Conservation (phyloP, 768 basidiomycete species). For the Russula sp. region DNA sequence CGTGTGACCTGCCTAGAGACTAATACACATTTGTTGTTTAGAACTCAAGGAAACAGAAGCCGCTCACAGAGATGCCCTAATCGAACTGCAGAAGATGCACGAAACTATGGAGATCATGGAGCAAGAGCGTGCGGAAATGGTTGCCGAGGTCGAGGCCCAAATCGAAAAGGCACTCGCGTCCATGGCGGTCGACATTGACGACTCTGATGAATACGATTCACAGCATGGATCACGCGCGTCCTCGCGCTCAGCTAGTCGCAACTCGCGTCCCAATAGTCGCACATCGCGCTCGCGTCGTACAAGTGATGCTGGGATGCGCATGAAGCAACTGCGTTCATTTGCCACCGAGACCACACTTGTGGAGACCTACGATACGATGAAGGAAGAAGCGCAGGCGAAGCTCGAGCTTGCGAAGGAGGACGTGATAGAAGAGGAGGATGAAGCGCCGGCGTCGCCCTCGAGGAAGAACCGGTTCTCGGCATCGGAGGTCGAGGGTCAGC, state of each 20-base stretch:
- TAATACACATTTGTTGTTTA: constrained; percentile 28
- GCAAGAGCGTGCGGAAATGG: constrained; percentile 79
- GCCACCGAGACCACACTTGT: constrained; percentile 78
- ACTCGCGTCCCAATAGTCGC: constrained; percentile 41
- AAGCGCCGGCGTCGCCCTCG: constrained; percentile 29
- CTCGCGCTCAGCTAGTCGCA: constrained; percentile 16
- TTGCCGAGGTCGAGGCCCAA: constrained; percentile 89
- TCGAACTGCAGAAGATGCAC: constrained; percentile 81
- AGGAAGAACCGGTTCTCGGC: constrained; percentile 81
- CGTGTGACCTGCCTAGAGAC: not conserved
- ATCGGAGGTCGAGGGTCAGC: constrained; percentile 52
- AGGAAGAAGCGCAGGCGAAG: constrained; percentile 40
- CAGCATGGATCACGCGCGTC: constrained; percentile 36
- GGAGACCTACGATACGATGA: constrained; percentile 45
- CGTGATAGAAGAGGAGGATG: constrained; percentile 43
- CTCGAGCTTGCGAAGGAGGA: constrained; percentile 52
- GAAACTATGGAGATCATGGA: constrained; percentile 85
- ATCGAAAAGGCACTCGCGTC: constrained; percentile 81
- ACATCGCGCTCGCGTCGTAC: constrained; percentile 51
- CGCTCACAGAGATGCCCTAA: constrained; percentile 72
- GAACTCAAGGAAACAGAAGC: constrained; percentile 77
- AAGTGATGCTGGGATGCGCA: constrained; percentile 52
- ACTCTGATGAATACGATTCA: constrained; percentile 70
- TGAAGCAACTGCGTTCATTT: constrained; percentile 56
- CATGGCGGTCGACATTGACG: constrained; percentile 76